Percentiles rank a stretch among this genome's conserved stretches.
phyloP scores from a whole-genome alignment of 2,329 filamentous ascomycete species.

The Orbilia quercus region DNA sequence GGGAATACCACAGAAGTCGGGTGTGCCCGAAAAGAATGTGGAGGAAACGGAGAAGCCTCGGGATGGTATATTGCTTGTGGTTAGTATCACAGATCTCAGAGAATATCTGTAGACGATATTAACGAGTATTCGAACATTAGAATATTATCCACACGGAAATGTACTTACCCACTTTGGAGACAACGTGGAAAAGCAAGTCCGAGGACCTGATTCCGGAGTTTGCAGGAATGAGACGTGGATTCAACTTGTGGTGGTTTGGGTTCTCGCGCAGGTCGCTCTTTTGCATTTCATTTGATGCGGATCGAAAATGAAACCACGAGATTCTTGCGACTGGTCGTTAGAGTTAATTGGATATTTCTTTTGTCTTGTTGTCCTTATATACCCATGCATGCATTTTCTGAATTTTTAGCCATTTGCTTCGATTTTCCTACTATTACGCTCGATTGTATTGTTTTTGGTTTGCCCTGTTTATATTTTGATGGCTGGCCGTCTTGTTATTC shows the following conservation, averaged over 20 bases:
- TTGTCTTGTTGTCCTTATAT: slow-evolving; percentile 16
- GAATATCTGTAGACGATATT: not conserved
- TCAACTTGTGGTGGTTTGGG: slow-evolving; percentile 11
- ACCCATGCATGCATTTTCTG: too few species aligned
- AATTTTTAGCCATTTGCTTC: not conserved
- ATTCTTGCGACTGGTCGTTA: not conserved
- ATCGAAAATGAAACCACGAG: not conserved
- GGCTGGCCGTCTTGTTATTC: too few species aligned
- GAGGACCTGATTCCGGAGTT: slow-evolving; percentile 43
- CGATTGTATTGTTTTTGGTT: too few species aligned
- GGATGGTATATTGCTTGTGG: slow-evolving; percentile 54
- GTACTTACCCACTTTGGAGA: slow-evolving; percentile 44
- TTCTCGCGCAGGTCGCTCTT: slow-evolving; percentile 13
- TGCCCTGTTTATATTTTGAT: not conserved
- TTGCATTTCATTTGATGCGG: slow-evolving; percentile 14
- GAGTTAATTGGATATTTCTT: not conserved
- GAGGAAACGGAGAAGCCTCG: slow-evolving; percentile 42
- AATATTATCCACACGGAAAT: slow-evolving; percentile 49
- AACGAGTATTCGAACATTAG: slow-evolving; percentile 6
- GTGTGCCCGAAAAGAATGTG: slow-evolving; percentile 67
- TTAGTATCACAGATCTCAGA: slow-evolving; percentile 12
- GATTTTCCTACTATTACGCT: not conserved
- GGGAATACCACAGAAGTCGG: slow-evolving; percentile 71
- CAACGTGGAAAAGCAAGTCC: slow-evolving; percentile 46
- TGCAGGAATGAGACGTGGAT: slow-evolving; percentile 12